Base-by-base conservation (phyloP, 495 filamentous ascomycete species). In the Hypomontagnella monticulosa region DNA sequence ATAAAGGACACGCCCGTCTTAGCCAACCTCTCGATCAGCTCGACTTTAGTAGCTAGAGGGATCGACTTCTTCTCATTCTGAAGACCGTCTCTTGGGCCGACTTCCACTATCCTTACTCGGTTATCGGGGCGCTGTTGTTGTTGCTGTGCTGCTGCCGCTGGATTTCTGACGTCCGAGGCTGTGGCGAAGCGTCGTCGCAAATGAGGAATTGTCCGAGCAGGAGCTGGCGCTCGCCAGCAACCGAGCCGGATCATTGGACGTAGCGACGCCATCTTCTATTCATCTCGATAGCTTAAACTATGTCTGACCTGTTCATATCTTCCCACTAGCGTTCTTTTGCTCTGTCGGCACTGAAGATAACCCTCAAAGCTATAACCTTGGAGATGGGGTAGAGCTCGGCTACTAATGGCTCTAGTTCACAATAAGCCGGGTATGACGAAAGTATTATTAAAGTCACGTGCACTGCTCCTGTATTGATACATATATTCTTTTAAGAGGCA, bases 31-130 rank as follows among this genome's bases (percentile, higher is more conserved):
- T 88, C 80, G 48, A 97, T 90, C 55, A 98, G 76, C 61, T 96
- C 87, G 34, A 98, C 84, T 77, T 98, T 99, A 3, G 90, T 97
- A 37, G 85, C 84, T 55, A 93, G 78, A 15, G 91, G 79, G 61
- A 99, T 91, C 1, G 84, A 81, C 65, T 83, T 89, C 79, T 95
- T 95, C 80, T 98, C 96, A 72, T 98, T 98, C 79, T 99, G 95
- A 51, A 99, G 79, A 40, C 95, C 95, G 81, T 99, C 95, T 64
- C 95, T 86, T 30, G 94, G 91, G 11, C 94, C 93, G 61, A 98
- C 95, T 78, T 99, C 95, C 55, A 97, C 89, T 61, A 99, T 89
- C 54, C 78, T 80, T 49, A 87, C 85, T 73, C 61, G 82, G 75
- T 77, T 84, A 74, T 78, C 83, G 51, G 75, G 58, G 37, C 69